Evolutionary conservation across 2,329 filamentous ascomycete species (phyloP).

Genomic region (Neobulgaria alba): DNA sequence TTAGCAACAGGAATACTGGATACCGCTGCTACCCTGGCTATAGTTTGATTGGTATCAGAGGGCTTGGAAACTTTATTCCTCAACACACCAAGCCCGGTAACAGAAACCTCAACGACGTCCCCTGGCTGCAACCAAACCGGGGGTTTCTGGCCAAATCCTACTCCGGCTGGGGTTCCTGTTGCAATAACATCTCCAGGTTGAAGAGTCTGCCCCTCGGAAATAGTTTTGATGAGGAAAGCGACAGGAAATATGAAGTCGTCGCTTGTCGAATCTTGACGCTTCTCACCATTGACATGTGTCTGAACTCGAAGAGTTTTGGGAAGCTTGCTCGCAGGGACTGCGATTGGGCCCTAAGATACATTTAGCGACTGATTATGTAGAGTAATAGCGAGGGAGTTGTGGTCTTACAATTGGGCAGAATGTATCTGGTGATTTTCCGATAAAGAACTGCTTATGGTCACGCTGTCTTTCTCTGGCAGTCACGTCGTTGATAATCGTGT

Average conservation of each 20-base stretch:
- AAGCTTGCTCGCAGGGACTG: constrained; percentile 38
- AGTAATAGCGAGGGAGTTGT: background rate
- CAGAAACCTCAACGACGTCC: constrained; percentile 34
- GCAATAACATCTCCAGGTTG: constrained; percentile 42
- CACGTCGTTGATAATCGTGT: constrained; percentile 48
- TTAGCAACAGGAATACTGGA: constrained; percentile 28
- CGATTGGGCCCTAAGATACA: constrained; percentile 37
- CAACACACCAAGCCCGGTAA: constrained; percentile 35
- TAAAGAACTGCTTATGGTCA: constrained; percentile 54
- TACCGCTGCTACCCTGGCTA: constrained; percentile 16
- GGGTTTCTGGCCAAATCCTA: constrained; percentile 38
- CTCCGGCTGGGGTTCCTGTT: constrained; percentile 40
- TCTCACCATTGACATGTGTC: constrained; percentile 41
- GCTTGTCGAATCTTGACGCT: constrained; percentile 39
- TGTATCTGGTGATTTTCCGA: constrained; percentile 47
- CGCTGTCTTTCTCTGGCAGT: constrained; percentile 45
- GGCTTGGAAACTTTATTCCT: constrained; percentile 31
- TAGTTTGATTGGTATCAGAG: constrained; percentile 22
- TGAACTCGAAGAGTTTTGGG: constrained; percentile 33
- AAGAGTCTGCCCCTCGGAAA: constrained; percentile 42
- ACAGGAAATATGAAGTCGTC: constrained; percentile 43
- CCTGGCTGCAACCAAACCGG: constrained; percentile 34
- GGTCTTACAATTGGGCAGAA: constrained; percentile 43
- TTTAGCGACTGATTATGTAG: background rate
- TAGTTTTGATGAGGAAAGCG: constrained; percentile 37